Evolutionary conservation across 371 early-diverging fungal species (phyloP), one percentile per base, ranked within the genome.

Genomic region (Parasitella parasitica): DNA sequence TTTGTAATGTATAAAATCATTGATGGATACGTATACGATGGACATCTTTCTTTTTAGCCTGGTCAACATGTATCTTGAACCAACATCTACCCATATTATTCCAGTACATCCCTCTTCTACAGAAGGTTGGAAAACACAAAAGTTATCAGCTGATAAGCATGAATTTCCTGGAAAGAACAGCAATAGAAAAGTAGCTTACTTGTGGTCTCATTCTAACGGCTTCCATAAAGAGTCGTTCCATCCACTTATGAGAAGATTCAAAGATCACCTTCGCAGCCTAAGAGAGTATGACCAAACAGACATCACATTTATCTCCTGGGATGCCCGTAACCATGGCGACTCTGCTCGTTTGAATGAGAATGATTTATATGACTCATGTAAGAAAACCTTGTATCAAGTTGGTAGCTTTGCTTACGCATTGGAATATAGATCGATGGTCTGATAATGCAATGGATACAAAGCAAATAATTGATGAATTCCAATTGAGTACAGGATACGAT

Each of bases 251-350:
- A 68, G 54, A 15, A 53, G 64, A 8, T 54, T 73, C 3, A 34
- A 56, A 4, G 36, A 49, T 8, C 37, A 66, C n/a, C 37, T 75
- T 0, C 64, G 73, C 18, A 46, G 36, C 24, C 49, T 64, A 20
- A n/a, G 58, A 18, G 61, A 58, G 6, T 77, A 73, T 9, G 56
- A 72, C 4, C 18, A 66, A 22, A 65, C 66, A 2, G 67, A 73
- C 7, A 52, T 80, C 32, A 59, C 64, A 3, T 61, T 75, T 39
- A 57, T 69, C 11, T 63, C 69, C 6, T 80, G 71, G 70, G 80
- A 80, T 61, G 69, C 71, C 6, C 77, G 80, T 58, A 75, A 64
- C 36, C 80, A 80, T 54, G 80, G 80, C 8, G 80, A 80, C 46
- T 74, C 75, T 12, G 77, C 75, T 30, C 67, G 72, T 2, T 20